phyloP scores from a whole-genome alignment of 805 yeast genomes.

The Metschnikowia drakensbergensis region DNA sequence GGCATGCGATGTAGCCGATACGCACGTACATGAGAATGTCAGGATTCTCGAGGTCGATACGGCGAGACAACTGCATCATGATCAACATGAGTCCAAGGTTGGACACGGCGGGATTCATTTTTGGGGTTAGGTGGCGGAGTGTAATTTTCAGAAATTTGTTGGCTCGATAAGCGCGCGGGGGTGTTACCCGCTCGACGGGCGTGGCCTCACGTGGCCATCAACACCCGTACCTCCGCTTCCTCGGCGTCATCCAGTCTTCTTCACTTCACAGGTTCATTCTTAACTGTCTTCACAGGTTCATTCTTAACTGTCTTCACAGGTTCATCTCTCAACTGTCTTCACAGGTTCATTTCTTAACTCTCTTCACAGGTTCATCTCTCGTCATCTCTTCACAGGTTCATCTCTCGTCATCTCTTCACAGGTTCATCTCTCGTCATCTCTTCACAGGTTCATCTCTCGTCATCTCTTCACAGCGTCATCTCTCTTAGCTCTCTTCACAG shows the following conservation, averaged over 20 bases:
- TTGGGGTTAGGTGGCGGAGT: constrained; percentile 5
- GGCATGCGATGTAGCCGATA: constrained; percentile 63
- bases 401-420: no score
- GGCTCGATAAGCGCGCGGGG: not conserved
- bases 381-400: no score
- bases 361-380: no score
- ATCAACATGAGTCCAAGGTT: constrained; percentile 87
- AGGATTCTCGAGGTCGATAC: constrained; percentile 85
- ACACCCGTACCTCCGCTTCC: no score
- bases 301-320: no score
- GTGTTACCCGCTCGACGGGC: constrained; percentile 8
- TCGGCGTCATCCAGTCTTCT: not conserved
- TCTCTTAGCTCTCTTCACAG: not conserved
- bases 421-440: no score
- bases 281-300: not conserved
- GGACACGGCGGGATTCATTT: constrained; percentile 83
- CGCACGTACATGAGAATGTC: constrained; percentile 69
- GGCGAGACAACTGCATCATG: constrained; percentile 93
- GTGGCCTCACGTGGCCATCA: constrained; percentile 1
- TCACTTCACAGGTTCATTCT: not conserved
- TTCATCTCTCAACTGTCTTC: no score
- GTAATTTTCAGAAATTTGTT: not conserved
- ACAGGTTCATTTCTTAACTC: no score
- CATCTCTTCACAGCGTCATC: not conserved
- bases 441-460: no score